Conservation (phyloP, 2,329 filamentous ascomycete species). For the Claviceps fusiformis region DNA sequence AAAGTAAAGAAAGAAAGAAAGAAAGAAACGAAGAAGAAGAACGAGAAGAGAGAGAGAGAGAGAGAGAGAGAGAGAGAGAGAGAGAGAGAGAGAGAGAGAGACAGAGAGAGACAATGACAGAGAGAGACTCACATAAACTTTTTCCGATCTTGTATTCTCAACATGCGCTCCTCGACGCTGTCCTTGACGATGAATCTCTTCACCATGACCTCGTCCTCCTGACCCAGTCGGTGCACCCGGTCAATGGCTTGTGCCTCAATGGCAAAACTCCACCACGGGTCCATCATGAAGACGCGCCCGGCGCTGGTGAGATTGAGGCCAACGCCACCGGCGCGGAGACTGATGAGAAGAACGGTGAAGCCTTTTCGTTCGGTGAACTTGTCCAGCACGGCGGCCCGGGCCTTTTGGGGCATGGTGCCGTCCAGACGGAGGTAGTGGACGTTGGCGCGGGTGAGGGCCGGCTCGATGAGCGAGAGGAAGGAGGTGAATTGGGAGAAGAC, state of each 20-base stretch:
- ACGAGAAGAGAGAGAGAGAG: too few relatives aligned
- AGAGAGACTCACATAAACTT: constrained; percentile 68
- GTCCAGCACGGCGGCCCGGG: constrained; percentile 61
- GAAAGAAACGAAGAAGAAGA: background rate
- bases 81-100: too few relatives aligned
- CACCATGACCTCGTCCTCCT: constrained; percentile 73
- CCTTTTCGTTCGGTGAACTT: constrained; percentile 50
- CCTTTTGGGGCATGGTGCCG: constrained; percentile 77
- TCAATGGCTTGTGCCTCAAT: constrained; percentile 96
- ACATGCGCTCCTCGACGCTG: constrained; percentile 91
- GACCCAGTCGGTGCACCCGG: constrained; percentile 93
- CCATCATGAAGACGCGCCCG: constrained; percentile 94
- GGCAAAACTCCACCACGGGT: constrained; percentile 98
- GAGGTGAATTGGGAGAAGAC: constrained; percentile 97
- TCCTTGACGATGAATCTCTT: constrained; percentile 78
- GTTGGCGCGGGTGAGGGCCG: constrained; percentile 56
- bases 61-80: too few relatives aligned
- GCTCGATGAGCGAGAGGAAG: constrained; percentile 82
- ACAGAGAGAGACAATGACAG: background rate
- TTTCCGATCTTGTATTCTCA: constrained; percentile 86
- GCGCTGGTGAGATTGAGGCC: constrained; percentile 86
- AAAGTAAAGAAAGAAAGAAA: background rate
- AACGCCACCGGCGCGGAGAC: constrained; percentile 79
- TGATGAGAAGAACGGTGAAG: constrained; percentile 68
- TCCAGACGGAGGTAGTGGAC: constrained; percentile 81